Evolutionary conservation across 2,329 filamentous ascomycete species (phyloP), one percentile per base, ranked within the genome.

Genomic region (Fusarium sublunatum): DNA sequence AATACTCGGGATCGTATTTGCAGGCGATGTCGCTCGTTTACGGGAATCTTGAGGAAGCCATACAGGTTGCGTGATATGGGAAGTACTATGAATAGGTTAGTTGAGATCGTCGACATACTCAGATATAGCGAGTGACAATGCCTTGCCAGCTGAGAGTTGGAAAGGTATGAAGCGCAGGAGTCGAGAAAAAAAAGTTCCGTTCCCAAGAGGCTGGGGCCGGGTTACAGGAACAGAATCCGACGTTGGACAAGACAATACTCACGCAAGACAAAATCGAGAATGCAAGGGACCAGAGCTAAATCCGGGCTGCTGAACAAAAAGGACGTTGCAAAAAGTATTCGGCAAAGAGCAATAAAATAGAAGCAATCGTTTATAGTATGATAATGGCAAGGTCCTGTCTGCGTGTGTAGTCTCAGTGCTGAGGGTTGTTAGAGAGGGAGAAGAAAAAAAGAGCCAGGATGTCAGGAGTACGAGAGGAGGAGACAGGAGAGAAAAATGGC

Each of bases 31-130:
- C 63, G 60, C 56, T 65, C 47, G 60, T 66, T 58, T 72, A 75
- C 43, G 59, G 58, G 56, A 62, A 64, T 68, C 48, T 70, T 65
- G 65, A 55, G 58, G 65, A 65, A 70, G 70, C 73, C 74, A 76
- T 76, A 56, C 62, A 70, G 53, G 58, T 61, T 49, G 36, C 36
- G 32, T 45, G 49, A 59, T 50, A 56, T 57, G 47, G 59, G 36
- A 28, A 25, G 34, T 41, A 63, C 68, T 70, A 46, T 49, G 28
- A 26, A 4, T 2, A 49, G 51, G 58, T 70, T 40, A 67, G 67
- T 58, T 34, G 46, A 53, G 46, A 34, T 45, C 34, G 35, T 40
- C 38, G 38, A 46, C 48, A 53, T 53, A 26, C 25, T 45, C 22
- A 19, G 12, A 10, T 28, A 25, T 13, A 39, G 19, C 32, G 31